Conservation (phyloP, 495 filamentous ascomycete species). For the Aspergillus olivimuriae region DNA sequence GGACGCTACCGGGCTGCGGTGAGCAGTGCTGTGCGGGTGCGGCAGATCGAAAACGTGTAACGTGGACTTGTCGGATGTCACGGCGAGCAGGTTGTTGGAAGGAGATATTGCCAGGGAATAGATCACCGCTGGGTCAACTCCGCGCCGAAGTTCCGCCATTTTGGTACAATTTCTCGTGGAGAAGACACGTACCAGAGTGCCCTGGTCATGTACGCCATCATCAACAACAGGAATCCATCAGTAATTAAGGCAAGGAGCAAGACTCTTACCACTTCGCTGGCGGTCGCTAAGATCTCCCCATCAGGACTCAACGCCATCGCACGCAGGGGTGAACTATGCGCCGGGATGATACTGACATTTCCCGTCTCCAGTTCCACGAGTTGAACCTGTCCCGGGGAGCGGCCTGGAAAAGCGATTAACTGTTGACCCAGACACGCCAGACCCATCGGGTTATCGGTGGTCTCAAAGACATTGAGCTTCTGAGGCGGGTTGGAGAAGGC, state of each 20-base stretch:
- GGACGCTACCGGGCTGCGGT: conserved; percentile 30
- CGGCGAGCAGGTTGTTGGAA: conserved; percentile 67
- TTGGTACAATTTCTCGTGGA: conserved; percentile 70
- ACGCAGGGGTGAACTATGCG: conserved; percentile 71
- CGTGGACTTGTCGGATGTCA: conserved; percentile 95
- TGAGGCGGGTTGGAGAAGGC: conserved; percentile 71
- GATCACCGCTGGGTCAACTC: conserved; percentile 80
- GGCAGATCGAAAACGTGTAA: conserved; percentile 86
- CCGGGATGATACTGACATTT: conserved; percentile 90
- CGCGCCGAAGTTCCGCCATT: conserved; percentile 76
- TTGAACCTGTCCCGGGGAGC: conserved; percentile 85
- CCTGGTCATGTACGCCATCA: too few relatives aligned
- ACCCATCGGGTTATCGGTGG: conserved; percentile 77
- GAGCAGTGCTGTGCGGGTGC: conserved; percentile 25
- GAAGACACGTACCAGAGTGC: conserved; percentile 83
- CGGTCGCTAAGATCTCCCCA: conserved; percentile 80
- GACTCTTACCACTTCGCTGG: conserved; percentile 78
- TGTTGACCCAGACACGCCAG: conserved; percentile 71
- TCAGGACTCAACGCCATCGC: conserved; percentile 77
- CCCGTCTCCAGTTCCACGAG: conserved; percentile 74
- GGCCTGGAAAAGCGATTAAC: conserved; percentile 73
- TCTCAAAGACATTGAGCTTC: conserved; percentile 72
- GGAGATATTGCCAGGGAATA: conserved; percentile 86
- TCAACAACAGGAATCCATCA: not conserved
- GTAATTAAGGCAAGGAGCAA: too few relatives aligned